Evolutionary conservation across 208 protist genomes (phyloP), one percentile per base, ranked within the genome.

Genomic region (Leishmania turanica): DNA sequence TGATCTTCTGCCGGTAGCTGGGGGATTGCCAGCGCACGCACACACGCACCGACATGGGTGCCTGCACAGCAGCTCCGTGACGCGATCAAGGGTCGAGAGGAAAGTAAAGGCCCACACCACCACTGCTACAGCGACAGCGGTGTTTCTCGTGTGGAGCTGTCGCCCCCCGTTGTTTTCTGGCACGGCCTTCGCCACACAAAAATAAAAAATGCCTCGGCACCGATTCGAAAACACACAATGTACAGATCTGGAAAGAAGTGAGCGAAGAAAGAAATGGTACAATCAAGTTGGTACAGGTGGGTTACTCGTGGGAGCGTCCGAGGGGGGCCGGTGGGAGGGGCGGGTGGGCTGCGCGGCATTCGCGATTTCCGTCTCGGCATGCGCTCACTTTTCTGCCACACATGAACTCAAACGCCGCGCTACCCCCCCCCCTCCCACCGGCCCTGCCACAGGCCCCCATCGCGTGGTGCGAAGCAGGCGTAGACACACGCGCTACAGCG

Each of bases 191-290:
- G 58, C 27, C 24, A 15, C 8, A 64, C 15, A 1, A 64, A 17
- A 11, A 62, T 1, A 37, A 31, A 64, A 49, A 49, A 49, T 49
- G 58, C 58, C 34, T 27, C 7, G 62, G 31, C 51, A 54, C 51
- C 5, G 47, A 65, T 54, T 54, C 7, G 68, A 68, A 24, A 78
- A 74, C 31, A 74, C 31, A 83, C 77, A 77, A 58, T 42, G 75
- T 19, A 82, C 47, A 68, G 74, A 27, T 64, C 58, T 31, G 27
- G 8, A 27, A 68, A 24, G 5, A 40, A 68, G 31, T 19, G 31
- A 68, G 31, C 17, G 62, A 58, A 54, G 40, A 74, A 17, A 78
- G 31, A 82, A 82, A 86, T 58, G 37, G 77, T 68, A 80, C 54
- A 78, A 49, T 73, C 31, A 17, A 68, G 4, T 7, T 37, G 62